A percentile compares a stretch with the other conserved stretches of the same genome.
These are phyloP conservation scores for Hypericum perforatum DNA, from an alignment of 345 rosid genomes.

Conservation along the genomic window DNA sequence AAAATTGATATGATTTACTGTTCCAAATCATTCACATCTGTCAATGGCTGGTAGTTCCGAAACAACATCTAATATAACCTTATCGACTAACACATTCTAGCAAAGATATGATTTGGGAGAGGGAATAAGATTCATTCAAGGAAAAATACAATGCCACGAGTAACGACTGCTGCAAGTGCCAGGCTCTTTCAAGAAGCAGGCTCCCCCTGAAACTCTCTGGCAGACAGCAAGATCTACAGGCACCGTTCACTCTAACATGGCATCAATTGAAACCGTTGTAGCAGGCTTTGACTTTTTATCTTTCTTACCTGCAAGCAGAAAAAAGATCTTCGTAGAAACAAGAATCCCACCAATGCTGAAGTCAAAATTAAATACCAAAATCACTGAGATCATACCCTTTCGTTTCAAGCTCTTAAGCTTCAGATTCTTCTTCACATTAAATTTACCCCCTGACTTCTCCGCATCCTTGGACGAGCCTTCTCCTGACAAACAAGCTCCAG, in stretches of 20 bases:
- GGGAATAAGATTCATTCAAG: no score
- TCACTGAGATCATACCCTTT: constrained; percentile 21
- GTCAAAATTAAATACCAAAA: not conserved
- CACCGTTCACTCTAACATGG: constrained; percentile 45
- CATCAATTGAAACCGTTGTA: constrained; percentile 21
- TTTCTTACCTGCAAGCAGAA: constrained; percentile 20
- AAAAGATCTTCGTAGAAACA: not conserved
- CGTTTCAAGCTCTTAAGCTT: constrained; percentile 39
- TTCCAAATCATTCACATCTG: no score
- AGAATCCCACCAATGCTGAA: not conserved
- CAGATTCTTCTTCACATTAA: constrained; percentile 38
- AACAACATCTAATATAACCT: no score
- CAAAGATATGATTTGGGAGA: no score
- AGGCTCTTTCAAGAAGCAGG: no score
- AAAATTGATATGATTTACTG: no score
- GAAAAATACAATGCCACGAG: no score
- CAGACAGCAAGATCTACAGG: no score
- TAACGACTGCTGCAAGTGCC: no score
- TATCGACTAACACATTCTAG: no score
- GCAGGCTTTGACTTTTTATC: constrained; percentile 21
- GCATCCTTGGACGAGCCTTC: constrained; percentile 26
- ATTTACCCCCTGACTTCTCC: constrained; percentile 21
- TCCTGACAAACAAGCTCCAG: constrained; percentile 9
- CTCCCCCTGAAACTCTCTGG: no score
- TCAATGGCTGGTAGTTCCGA: no score